These are phyloP conservation scores for Capronia americana DNA, from an alignment of 2,329 filamentous ascomycete genomes.

Conservation along the genomic window DNA sequence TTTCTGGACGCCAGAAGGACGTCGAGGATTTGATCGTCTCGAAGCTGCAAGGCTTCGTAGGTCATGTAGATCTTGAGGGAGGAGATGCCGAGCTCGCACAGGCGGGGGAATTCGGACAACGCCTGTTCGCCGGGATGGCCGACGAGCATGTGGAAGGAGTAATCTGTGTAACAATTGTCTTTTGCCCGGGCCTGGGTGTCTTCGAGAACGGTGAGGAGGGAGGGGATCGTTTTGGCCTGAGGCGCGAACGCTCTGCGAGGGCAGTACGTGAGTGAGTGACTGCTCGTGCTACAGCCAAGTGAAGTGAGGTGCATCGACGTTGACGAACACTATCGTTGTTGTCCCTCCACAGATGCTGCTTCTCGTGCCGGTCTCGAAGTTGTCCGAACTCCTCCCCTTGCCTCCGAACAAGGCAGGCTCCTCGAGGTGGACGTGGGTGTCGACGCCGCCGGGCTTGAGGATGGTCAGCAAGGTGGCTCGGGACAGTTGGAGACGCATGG, in stretches of 20 bases:
- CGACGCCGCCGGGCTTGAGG: slow-evolving; percentile 53
- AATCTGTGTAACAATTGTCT: slow-evolving; percentile 57
- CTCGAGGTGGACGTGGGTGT: slow-evolving; percentile 56
- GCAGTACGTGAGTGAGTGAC: not conserved
- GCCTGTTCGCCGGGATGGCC: slow-evolving; percentile 57
- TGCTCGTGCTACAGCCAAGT: not conserved
- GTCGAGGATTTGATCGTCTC: slow-evolving; percentile 53
- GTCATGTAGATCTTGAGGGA: slow-evolving; percentile 57
- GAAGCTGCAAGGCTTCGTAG: slow-evolving; percentile 51
- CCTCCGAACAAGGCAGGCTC: slow-evolving; percentile 55
- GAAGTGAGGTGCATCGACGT: not conserved
- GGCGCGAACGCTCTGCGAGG: slow-evolving; percentile 51
- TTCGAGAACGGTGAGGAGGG: slow-evolving; percentile 52
- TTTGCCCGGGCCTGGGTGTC: slow-evolving; percentile 52
- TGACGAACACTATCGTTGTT: slow-evolving; percentile 52
- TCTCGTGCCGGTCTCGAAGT: slow-evolving; percentile 53
- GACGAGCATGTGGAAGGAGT: slow-evolving; percentile 61
- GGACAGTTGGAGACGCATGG: not conserved
- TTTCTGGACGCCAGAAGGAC: slow-evolving; percentile 57
- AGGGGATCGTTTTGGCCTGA: slow-evolving; percentile 54
- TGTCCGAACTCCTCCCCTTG: slow-evolving; percentile 53
- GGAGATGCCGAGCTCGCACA: slow-evolving; percentile 49
- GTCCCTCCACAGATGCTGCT: slow-evolving; percentile 58
- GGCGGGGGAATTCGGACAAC: slow-evolving; percentile 48
- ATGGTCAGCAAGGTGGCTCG: slow-evolving; percentile 1